A percentile compares a stretch with the other conserved stretches of the same genome.
These are phyloP conservation scores for Hypocrella siamensis DNA, from an alignment of 2,329 filamentous ascomycete genomes.

Conservation along the genomic window DNA sequence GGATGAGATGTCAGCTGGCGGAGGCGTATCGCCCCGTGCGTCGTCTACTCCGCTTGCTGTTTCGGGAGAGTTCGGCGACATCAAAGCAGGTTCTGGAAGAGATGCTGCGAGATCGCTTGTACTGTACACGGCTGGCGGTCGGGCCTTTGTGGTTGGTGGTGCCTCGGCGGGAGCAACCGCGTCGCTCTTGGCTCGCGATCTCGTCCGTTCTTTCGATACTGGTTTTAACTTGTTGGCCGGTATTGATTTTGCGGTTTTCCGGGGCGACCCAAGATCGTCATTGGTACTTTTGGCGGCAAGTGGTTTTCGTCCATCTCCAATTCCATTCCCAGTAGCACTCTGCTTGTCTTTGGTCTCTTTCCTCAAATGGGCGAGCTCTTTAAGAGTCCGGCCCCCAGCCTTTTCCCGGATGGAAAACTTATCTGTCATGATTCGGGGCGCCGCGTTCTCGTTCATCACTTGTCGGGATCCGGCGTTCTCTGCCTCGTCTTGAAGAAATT, in stretches of 20 bases:
- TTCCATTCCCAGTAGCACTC: constrained; percentile 10
- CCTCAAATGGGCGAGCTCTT: constrained; percentile 25
- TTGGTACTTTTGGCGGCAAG: constrained; percentile 44
- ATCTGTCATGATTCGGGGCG: constrained; percentile 6
- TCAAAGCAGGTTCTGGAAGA: constrained; percentile 23
- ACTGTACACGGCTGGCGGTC: constrained; percentile 6
- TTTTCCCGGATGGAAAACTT: constrained; percentile 18
- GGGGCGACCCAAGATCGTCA: constrained; percentile 41
- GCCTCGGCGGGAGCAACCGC: constrained; percentile 9
- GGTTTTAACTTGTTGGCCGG: constrained; percentile 20
- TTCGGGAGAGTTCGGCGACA: constrained; percentile 34
- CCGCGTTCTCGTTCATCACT: constrained; percentile 13
- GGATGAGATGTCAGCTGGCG: constrained; percentile 39
- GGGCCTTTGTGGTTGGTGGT: constrained; percentile 5
- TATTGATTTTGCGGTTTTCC: constrained; percentile 26
- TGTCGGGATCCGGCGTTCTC: constrained; percentile 16
- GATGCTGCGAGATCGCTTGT: constrained; percentile 10
- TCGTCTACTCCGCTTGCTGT: constrained; percentile 19
- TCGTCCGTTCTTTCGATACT: constrained; percentile 12
- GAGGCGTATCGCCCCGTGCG: constrained; percentile 37
- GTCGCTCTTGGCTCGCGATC: constrained; percentile 12
- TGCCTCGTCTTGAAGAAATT: constrained; percentile 39
- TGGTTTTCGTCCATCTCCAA: constrained; percentile 25
- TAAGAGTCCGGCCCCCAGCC: constrained; percentile 25
- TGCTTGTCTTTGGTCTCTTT: constrained; percentile 22